These are phyloP conservation scores for Phytopythium helicoides DNA, from an alignment of 352 stramenopile genomes.

Conservation along the genomic window DNA sequence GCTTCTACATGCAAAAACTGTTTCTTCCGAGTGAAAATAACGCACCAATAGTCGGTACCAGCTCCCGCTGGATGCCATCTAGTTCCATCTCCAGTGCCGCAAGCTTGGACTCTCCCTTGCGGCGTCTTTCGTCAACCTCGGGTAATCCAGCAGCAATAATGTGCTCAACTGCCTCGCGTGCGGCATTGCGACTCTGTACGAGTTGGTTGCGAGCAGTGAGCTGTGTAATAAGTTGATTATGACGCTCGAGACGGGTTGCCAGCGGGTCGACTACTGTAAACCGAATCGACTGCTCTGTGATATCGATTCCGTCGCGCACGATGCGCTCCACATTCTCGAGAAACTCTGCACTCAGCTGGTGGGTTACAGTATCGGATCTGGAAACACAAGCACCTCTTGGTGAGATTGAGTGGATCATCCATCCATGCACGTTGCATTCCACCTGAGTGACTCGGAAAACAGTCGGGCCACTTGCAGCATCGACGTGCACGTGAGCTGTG, in stretches of 20 bases:
- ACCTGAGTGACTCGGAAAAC: slow-evolving; percentile 57
- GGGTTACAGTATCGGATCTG: slow-evolving; percentile 25
- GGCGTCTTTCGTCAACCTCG: slow-evolving; percentile 42
- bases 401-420: not conserved
- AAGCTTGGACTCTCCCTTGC: slow-evolving; percentile 34
- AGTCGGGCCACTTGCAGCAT: slow-evolving; percentile 32
- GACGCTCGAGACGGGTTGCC: slow-evolving; percentile 42
- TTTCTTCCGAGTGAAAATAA: too few relatives aligned
- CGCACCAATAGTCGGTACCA: slow-evolving; percentile 43
- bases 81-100: slow-evolving; percentile 37
- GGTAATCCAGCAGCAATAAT: slow-evolving; percentile 23
- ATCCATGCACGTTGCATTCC: not conserved
- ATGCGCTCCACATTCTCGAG: slow-evolving; percentile 50
- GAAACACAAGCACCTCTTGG: not conserved
- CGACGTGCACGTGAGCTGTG: slow-evolving; percentile 6
- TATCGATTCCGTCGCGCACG: slow-evolving; percentile 48
- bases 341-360: slow-evolving; percentile 41
- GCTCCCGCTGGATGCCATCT: slow-evolving; percentile 27
- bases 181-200: slow-evolving; percentile 13
- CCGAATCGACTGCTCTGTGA: slow-evolving; percentile 74
- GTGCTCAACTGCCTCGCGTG: slow-evolving; percentile 25
- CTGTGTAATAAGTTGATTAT: slow-evolving; percentile 38
- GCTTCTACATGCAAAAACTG: too few relatives aligned
- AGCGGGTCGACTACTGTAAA: slow-evolving; percentile 77
- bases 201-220: slow-evolving; percentile 30